Evolutionary conservation across 257 asterid species (phyloP), one percentile per base, ranked within the genome.

Genomic region (Primulina tabacum): DNA sequence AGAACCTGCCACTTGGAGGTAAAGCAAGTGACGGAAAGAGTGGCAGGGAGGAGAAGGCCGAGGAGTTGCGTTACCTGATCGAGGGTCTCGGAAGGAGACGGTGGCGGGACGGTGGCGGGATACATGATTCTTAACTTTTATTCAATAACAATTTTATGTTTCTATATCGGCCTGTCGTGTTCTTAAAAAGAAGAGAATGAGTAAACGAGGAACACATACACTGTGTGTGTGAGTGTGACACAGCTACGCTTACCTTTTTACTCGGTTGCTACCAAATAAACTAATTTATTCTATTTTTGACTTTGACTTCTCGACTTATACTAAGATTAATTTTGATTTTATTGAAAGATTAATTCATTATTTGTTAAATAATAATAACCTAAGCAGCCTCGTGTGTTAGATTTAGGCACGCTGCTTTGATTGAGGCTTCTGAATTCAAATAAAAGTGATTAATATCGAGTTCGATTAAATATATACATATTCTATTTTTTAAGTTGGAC

Each of bases 1-100:
- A 92, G 79, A 53, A 75, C 70, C 71, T 88, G 93, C 98, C 98
- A 92, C 8, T 93, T 81, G 30, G 95, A 77, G 18, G 83, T 35
- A 78, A 92, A 92, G 68, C 83, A 81, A 9, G 74, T 69, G 76
- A 85, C 69, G 37, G 89, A 73, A 3, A 82, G 86, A 0, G 96
- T 62, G 40, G 85, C 76, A 8, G 85, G 95, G 8, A 92, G 82
- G 67, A 92, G 85, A 2, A 65, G 70, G 60, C 64, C 18, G 6
- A 92, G 82, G 59, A 87, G 84, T 0, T 72, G 65, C 38, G 75
- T 71, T 8, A 86, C 58, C 55, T 72, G 8, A 40, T 59, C 75
- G 10, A 92, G 90, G 20, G 78, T 79, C 57, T 80, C 77, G 10
- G 81, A 8, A 2, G 91, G 77, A 5, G 83, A 65, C 55, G 79